Conservation (phyloP, 352 stramenopile species). For the Saprolegnia parasitica region DNA sequence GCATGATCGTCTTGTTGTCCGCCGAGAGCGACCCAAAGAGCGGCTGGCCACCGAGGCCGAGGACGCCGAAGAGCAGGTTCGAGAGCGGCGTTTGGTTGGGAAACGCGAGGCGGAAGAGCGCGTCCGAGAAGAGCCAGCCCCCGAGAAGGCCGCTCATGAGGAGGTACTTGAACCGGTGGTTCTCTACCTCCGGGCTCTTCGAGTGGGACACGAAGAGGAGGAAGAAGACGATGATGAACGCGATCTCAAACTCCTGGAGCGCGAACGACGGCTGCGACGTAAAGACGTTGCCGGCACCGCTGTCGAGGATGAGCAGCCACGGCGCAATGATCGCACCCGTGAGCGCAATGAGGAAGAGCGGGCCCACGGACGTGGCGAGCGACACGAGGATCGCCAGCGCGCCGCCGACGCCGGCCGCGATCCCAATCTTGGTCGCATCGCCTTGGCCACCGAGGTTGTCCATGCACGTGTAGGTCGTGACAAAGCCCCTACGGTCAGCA, state of each 20-base stretch:
- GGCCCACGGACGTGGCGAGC: slow-evolving; percentile 63
- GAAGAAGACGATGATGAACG: slow-evolving; percentile 84
- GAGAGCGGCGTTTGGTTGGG: slow-evolving; percentile 47
- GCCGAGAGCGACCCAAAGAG: slow-evolving; percentile 48
- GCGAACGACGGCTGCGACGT: slow-evolving; percentile 64
- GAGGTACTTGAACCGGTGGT: slow-evolving; percentile 87
- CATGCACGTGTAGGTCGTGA: slow-evolving; percentile 62
- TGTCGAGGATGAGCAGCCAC: slow-evolving; percentile 74
- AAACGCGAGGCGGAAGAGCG: slow-evolving; percentile 65
- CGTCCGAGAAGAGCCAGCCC: slow-evolving; percentile 71
- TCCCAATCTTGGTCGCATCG: slow-evolving; percentile 33
- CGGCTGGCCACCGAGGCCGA: slow-evolving; percentile 49
- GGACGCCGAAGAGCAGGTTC: slow-evolving; percentile 52
- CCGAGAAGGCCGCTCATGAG: slow-evolving; percentile 64
- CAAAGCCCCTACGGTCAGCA: no score
- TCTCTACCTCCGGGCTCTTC: slow-evolving; percentile 79
- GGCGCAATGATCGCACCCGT: slow-evolving; percentile 62
- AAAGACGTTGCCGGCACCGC: slow-evolving; percentile 42
- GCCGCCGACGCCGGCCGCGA: slow-evolving; percentile 55
- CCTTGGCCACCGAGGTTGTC: slow-evolving; percentile 50
- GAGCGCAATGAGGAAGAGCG: slow-evolving; percentile 59
- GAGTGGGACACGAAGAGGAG: slow-evolving; percentile 70
- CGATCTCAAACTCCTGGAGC: slow-evolving; percentile 81
- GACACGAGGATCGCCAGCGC: slow-evolving; percentile 55
- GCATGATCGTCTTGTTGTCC: slow-evolving; percentile 64